Evolutionary conservation across 2,329 filamentous ascomycete genomes (phyloP).

Genomic region (Geosmithia putterillii): DNA sequence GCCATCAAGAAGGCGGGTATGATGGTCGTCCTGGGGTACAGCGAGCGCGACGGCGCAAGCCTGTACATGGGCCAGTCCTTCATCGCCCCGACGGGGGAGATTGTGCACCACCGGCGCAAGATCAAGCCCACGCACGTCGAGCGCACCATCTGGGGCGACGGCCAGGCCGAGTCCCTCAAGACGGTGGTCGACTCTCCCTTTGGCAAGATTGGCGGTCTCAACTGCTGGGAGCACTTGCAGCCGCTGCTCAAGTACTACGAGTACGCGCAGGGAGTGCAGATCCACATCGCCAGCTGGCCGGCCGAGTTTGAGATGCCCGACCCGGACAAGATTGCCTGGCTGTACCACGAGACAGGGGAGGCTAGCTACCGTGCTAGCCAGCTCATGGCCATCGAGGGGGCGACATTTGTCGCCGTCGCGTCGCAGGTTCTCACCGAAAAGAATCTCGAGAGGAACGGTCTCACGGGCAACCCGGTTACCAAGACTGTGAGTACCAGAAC

Average conservation of each 20-base stretch:
- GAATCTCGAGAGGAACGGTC: conserved; percentile 16
- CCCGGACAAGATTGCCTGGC: conserved; percentile 8
- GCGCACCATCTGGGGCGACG: conserved; percentile 38
- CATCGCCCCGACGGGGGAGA: conserved; percentile 32
- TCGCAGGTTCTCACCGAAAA: conserved; percentile 26
- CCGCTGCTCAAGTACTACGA: conserved; percentile 33
- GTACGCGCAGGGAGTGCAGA: conserved; percentile 25
- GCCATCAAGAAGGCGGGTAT: conserved; percentile 32
- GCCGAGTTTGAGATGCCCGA: conserved; percentile 11
- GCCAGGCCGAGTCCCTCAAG: conserved; percentile 41
- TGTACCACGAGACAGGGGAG: conserved; percentile 17
- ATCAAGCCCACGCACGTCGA: conserved; percentile 39
- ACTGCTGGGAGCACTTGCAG: conserved; percentile 37
- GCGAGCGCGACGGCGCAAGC: conserved; percentile 20
- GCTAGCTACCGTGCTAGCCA: conserved; percentile 32
- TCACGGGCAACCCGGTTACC: neutral
- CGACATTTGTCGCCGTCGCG: conserved; percentile 33
- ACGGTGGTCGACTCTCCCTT: conserved; percentile 30
- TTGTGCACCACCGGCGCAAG: conserved; percentile 33
- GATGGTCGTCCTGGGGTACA: conserved; percentile 27
- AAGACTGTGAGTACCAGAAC: conserved; percentile 13
- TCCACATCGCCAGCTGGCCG: conserved; percentile 17
- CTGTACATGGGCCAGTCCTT: conserved; percentile 38
- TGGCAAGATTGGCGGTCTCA: conserved; percentile 26
- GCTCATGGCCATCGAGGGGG: conserved; percentile 43